Percentiles rank a stretch among this genome's conserved stretches.
phyloP scores from a whole-genome alignment of 768 basidiomycete genomes.

The Erythrobasidium yunnanense region DNA sequence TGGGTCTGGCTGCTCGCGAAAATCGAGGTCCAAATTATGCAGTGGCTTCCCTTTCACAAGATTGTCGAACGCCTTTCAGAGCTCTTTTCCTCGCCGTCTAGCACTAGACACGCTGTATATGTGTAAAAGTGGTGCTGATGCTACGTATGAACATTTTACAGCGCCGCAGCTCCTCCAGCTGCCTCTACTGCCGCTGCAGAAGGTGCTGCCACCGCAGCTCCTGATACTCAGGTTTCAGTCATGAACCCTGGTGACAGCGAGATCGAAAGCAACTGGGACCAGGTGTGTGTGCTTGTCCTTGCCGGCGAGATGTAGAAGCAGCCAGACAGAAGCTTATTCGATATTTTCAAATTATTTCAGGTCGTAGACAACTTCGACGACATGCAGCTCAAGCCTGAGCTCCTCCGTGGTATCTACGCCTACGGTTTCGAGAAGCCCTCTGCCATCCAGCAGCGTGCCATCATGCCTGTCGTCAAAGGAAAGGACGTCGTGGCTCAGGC shows the following conservation, averaged over 20 bases:
- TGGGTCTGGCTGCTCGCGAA: not conserved
- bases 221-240: not conserved
- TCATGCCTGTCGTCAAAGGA: slow-evolving; percentile 69
- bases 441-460: slow-evolving; percentile 95
- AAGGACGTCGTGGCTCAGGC: slow-evolving; percentile 94
- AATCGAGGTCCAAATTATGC: too few species aligned
- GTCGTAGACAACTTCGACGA: slow-evolving; percentile 63
- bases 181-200: slow-evolving; percentile 11
- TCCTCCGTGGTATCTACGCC: slow-evolving; percentile 95
- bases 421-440: slow-evolving; percentile 82
- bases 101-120: not conserved
- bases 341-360: slow-evolving; percentile 4
- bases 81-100: too few species aligned
- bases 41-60: too few species aligned
- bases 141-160: not conserved
- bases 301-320: too few species aligned
- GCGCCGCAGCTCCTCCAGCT: slow-evolving; percentile 22
- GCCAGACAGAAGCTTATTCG: too few species aligned
- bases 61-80: too few species aligned
- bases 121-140: not conserved
- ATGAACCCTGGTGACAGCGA: slow-evolving; percentile 14
- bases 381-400: slow-evolving; percentile 93
- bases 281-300: slow-evolving; percentile 21
- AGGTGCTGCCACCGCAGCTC: not conserved
- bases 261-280: slow-evolving; percentile 31